A percentile compares a stretch with the other conserved stretches of the same genome.
Evolutionary conservation across 495 filamentous ascomycete genomes (phyloP).

Genomic region (Aspergillus homomorphus): DNA sequence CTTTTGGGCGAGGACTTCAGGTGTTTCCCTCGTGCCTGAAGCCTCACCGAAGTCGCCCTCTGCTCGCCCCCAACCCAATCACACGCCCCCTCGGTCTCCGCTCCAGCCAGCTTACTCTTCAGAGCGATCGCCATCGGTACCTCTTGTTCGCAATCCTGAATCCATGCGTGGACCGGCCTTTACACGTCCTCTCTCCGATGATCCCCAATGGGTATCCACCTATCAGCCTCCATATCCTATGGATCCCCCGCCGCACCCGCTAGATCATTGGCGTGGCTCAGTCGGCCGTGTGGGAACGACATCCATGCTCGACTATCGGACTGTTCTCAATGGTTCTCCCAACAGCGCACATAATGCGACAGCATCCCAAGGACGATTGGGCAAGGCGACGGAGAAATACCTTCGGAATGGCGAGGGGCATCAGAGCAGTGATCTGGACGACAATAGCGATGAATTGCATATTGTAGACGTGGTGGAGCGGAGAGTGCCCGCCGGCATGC

Average conservation of each 20-base stretch:
- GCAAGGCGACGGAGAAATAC: slow-evolving; percentile 20
- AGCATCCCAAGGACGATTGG: slow-evolving; percentile 18
- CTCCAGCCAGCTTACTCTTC: slow-evolving; percentile 28
- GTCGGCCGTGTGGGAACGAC: slow-evolving; percentile 9
- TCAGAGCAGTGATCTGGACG: slow-evolving; percentile 18
- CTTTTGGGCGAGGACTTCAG: slow-evolving; percentile 23
- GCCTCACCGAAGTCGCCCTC: slow-evolving; percentile 37
- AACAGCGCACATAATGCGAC: slow-evolving; percentile 17
- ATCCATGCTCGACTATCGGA: slow-evolving; percentile 21
- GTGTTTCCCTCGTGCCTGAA: slow-evolving; percentile 16
- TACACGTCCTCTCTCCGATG: slow-evolving; percentile 41
- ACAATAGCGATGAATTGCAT: slow-evolving; percentile 34
- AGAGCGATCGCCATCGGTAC: slow-evolving; percentile 27
- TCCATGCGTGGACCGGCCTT: slow-evolving; percentile 28
- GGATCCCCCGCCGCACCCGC: slow-evolving; percentile 32
- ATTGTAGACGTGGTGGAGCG: slow-evolving; percentile 36
- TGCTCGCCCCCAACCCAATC: slow-evolving; percentile 32
- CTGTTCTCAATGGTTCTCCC: slow-evolving; percentile 18
- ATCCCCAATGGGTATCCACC: slow-evolving; percentile 45
- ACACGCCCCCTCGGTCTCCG: slow-evolving; percentile 33
- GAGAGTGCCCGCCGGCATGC: slow-evolving; percentile 19
- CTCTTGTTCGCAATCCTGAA: slow-evolving; percentile 28
- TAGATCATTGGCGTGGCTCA: slow-evolving; percentile 32
- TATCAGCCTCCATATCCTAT: slow-evolving; percentile 34
- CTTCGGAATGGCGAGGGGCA: slow-evolving; percentile 16